Conservation (phyloP, 345 rosid genomes). For the Populus pruinosa region DNA sequence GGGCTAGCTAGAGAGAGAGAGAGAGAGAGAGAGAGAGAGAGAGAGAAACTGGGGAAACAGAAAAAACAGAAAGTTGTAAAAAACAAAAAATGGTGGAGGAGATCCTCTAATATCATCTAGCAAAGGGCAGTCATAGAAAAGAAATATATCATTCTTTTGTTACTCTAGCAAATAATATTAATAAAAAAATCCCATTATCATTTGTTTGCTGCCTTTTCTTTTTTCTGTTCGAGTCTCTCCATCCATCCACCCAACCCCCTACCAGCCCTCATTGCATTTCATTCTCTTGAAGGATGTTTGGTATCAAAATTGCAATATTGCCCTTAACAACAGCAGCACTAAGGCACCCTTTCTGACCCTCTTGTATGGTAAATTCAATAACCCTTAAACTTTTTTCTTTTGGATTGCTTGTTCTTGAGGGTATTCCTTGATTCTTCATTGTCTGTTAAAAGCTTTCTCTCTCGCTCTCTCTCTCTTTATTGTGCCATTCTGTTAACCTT, state of each 20-base stretch:
- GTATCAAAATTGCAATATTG: slow-evolving; percentile 9
- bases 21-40: not conserved
- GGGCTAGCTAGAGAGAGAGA: slow-evolving; percentile 11
- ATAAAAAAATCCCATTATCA: not conserved
- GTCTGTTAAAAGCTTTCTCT: not conserved
- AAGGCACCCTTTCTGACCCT: slow-evolving; percentile 18
- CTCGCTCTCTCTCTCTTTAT: not conserved
- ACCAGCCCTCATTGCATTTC: slow-evolving; percentile 13
- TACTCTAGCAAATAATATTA: not conserved
- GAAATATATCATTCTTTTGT: not conserved
- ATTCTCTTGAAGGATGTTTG: slow-evolving; percentile 2
- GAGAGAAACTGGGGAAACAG: not conserved
- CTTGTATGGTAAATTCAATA: slow-evolving; percentile 20
- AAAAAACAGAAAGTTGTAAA: slow-evolving; percentile 13
- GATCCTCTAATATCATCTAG: slow-evolving; percentile 75
- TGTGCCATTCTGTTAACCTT: not conserved
- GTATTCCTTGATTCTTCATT: slow-evolving; percentile 41
- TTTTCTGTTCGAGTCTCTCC: slow-evolving; percentile 31
- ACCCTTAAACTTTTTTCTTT: slow-evolving; percentile 23
- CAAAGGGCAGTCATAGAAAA: slow-evolving; percentile 47
- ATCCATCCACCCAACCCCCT: slow-evolving; percentile 14
- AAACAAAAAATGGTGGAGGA: slow-evolving; percentile 58
- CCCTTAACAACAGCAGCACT: slow-evolving; percentile 13
- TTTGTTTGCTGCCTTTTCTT: not conserved
- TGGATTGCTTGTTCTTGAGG: slow-evolving; percentile 58